A percentile compares a stretch with the other conserved stretches of the same genome.
Evolutionary conservation across 345 rosid genomes (phyloP).

Genomic region (Salix viminalis): DNA sequence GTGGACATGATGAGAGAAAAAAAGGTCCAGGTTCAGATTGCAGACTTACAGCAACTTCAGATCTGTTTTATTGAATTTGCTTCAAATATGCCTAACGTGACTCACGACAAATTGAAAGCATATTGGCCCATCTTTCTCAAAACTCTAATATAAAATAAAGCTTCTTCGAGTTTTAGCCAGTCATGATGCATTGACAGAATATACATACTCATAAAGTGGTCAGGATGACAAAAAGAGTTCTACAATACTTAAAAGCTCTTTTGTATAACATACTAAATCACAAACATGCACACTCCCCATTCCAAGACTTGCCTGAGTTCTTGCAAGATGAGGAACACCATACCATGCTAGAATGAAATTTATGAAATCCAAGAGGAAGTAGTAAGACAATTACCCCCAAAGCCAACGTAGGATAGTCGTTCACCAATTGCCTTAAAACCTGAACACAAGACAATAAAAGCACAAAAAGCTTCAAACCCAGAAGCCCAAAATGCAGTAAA

Average conservation of each 20-base stretch:
- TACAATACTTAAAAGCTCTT: background rate
- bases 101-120: background rate
- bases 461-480: background rate
- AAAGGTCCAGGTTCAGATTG: background rate
- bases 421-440: conserved; percentile 38
- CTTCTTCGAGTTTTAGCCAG: background rate
- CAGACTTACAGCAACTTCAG: too few relatives aligned
- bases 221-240: background rate
- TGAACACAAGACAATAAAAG: conserved; percentile 12
- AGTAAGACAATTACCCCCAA: conserved; percentile 43
- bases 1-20: too few relatives aligned
- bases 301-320: background rate
- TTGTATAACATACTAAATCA: background rate
- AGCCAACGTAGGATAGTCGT: conserved; percentile 38
- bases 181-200: background rate
- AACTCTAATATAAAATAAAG: background rate
- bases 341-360: background rate
- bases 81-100: background rate
- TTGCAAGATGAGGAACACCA: background rate
- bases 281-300: background rate
- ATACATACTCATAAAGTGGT: background rate
- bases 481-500: background rate
- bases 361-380: background rate
- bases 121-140: background rate
- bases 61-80: too few relatives aligned